Evolutionary conservation across 257 asterid genomes (phyloP).

Genomic region (Lithospermum erythrorhizon): DNA sequence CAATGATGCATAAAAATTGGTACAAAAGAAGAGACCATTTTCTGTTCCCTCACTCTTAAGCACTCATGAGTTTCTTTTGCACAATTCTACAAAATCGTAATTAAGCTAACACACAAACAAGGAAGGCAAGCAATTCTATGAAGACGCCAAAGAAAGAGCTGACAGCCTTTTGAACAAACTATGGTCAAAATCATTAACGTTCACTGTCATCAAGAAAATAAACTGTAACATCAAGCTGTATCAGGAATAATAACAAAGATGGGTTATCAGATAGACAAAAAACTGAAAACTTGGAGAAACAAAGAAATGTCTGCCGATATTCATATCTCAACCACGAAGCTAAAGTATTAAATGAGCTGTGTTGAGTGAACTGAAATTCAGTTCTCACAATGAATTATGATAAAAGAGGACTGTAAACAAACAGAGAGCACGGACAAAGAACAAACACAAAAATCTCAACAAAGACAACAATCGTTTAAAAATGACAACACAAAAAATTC

Average conservation of each 20-base stretch:
- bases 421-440: not conserved
- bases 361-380: not conserved
- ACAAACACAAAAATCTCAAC: not conserved
- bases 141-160: not conserved
- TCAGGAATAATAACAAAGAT: not conserved
- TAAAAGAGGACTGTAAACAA: not conserved
- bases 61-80: not conserved
- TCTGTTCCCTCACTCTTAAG: not conserved
- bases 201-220: not conserved
- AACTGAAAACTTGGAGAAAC: not conserved
- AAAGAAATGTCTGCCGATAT: not conserved
- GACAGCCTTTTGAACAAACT: no score
- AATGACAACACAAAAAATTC: conserved; percentile 9
- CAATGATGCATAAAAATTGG: not conserved
- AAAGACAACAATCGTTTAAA: not conserved
- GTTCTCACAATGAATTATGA: not conserved
- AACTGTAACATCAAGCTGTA: not conserved
- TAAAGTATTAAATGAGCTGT: not conserved
- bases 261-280: not conserved
- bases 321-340: no score
- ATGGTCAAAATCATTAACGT: not conserved
- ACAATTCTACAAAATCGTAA: not conserved
- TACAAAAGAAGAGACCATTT: not conserved
- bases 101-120: no score
- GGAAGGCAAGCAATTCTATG: not conserved